Percentiles rank a stretch among this genome's conserved stretches.
Conservation (phyloP, 2,329 filamentous ascomycete genomes). For the Colletotrichum tropicicola region DNA sequence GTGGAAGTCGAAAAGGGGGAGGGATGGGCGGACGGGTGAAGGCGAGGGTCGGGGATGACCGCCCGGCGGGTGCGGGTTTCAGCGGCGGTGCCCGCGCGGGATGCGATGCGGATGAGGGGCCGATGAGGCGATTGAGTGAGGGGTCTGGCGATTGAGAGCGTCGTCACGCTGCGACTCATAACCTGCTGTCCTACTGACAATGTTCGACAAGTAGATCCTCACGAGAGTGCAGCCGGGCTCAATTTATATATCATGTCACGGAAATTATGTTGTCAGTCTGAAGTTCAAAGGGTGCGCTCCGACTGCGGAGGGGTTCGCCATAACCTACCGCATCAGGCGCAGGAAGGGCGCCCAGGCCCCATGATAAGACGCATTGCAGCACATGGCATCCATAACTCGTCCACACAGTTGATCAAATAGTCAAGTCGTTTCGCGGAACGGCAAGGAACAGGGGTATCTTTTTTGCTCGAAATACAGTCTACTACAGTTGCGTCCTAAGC, state of each 20-base stretch:
- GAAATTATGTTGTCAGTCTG: neutral
- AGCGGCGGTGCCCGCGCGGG: neutral
- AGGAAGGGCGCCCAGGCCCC: slow-evolving; percentile 4
- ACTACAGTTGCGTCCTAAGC: neutral
- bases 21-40: no score
- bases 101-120: slow-evolving; percentile 2
- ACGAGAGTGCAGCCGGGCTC: no score
- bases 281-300: slow-evolving; percentile 15
- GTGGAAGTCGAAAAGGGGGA: neutral
- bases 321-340: neutral
- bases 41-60: neutral
- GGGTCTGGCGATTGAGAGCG: neutral
- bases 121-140: slow-evolving; percentile 2
- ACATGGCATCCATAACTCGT: neutral
- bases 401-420: neutral
- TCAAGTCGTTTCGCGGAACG: neutral
- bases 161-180: slow-evolving; percentile 15
- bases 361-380: neutral
- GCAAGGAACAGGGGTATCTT: slow-evolving; percentile 17
- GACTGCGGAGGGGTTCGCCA: slow-evolving; percentile 16
- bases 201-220: neutral
- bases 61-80: neutral
- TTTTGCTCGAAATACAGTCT: slow-evolving; percentile 16
- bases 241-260: neutral
- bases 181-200: no score